Percentiles rank a stretch among this genome's conserved stretches.
Conservation (phyloP, 2,329 filamentous ascomycete species). For the Stenocarpella maydis region DNA sequence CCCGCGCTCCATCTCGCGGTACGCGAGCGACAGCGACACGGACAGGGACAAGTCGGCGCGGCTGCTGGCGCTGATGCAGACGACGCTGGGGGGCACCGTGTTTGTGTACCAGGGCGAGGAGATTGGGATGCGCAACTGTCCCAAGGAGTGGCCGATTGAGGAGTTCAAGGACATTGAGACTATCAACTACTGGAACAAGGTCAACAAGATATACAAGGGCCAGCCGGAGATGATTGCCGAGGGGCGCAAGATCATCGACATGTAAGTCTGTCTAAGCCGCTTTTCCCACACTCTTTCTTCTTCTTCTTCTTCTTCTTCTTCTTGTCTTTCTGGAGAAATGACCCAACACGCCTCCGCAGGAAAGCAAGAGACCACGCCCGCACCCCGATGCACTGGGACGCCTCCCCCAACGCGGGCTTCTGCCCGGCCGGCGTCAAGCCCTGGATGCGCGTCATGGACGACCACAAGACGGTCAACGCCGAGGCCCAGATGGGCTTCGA, state of each 20-base stretch:
- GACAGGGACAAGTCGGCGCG: slow-evolving; percentile 62
- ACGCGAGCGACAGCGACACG: slow-evolving; percentile 57
- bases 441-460: slow-evolving; percentile 76
- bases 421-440: slow-evolving; percentile 55
- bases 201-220: slow-evolving; percentile 22
- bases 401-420: slow-evolving; percentile 69
- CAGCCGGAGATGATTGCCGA: slow-evolving; percentile 24
- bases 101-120: slow-evolving; percentile 78
- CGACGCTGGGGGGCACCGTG: slow-evolving; percentile 67
- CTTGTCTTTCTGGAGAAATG: background rate
- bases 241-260: slow-evolving; percentile 27
- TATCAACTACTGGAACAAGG: slow-evolving; percentile 59
- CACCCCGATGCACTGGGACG: slow-evolving; percentile 76
- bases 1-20: slow-evolving; percentile 66
- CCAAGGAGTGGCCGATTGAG: slow-evolving; percentile 65
- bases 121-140: slow-evolving; percentile 70
- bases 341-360: slow-evolving; percentile 34
- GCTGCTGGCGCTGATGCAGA: slow-evolving; percentile 65
- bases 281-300: no score
- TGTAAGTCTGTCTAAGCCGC: background rate
- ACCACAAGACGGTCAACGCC: slow-evolving; percentile 64
- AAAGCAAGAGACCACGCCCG: slow-evolving; percentile 70
- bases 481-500: slow-evolving; percentile 58
- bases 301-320: no score
- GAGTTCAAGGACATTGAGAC: slow-evolving; percentile 75